Evolutionary conservation across 306 rosid genomes (phyloP).

Genomic region (Quercus wislizeni): DNA sequence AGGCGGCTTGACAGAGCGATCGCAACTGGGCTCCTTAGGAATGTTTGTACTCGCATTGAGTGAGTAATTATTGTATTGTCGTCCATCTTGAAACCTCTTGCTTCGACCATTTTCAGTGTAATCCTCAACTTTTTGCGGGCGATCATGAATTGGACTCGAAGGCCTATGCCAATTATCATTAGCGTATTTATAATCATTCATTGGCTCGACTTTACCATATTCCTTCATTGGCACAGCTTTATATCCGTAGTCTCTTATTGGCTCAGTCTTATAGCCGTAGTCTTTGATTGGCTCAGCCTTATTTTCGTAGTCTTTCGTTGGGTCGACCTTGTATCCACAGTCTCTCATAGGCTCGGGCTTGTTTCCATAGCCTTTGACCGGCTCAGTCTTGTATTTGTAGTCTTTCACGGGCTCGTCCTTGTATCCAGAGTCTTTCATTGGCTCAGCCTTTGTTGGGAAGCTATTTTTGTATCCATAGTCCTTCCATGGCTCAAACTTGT

Average conservation of each 20-base stretch:
- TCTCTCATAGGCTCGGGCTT: not conserved
- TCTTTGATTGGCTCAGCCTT: conserved; percentile 4
- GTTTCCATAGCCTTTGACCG: not conserved
- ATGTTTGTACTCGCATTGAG: too few relatives aligned
- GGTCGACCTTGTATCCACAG: conserved; percentile 13
- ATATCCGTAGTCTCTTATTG: too few relatives aligned
- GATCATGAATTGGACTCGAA: conserved; percentile 13
- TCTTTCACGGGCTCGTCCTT: not conserved
- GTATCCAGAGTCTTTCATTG: not conserved
- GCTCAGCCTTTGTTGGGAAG: not conserved
- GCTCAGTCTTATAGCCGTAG: too few relatives aligned
- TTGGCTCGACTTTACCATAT: not conserved
- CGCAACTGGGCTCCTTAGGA: too few relatives aligned
- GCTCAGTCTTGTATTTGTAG: not conserved
- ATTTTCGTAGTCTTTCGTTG: conserved; percentile 15
- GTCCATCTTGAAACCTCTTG: too few relatives aligned
- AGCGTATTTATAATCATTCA: not conserved
- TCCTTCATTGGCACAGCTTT: too few relatives aligned
- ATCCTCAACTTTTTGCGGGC: conserved; percentile 2
- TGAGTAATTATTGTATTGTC: too few relatives aligned
- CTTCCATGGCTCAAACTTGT: too few relatives aligned
- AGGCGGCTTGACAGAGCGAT: too few relatives aligned
- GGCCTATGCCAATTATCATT: not conserved
- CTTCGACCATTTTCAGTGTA: not conserved
- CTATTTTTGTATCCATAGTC: not conserved